Evolutionary conservation across 176 grass and related monocot genomes (phyloP).

Genomic region (Oryza officinalis): DNA sequence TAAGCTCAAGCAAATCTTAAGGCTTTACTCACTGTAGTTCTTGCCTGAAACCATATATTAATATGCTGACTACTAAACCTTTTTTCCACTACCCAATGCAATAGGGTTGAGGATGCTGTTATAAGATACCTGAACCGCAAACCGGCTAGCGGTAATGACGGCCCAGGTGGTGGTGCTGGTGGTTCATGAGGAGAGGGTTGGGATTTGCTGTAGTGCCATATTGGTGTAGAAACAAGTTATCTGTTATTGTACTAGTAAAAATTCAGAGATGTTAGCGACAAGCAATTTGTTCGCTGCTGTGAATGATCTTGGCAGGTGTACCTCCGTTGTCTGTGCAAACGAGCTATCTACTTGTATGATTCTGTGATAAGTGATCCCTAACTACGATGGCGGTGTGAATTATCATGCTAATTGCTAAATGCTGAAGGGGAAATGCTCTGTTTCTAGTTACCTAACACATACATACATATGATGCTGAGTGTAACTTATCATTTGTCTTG

Average conservation of each 20-base stretch:
- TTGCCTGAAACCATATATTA: background rate
- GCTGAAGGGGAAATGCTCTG: background rate
- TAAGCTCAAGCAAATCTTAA: slow-evolving; percentile 35
- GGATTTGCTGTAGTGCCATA: slow-evolving; percentile 23
- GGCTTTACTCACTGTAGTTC: background rate
- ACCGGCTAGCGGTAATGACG: slow-evolving; percentile 59
- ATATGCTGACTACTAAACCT: slow-evolving; percentile 41
- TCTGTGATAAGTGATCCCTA: slow-evolving; percentile 33
- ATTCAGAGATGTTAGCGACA: slow-evolving; percentile 28
- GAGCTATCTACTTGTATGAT: slow-evolving; percentile 30
- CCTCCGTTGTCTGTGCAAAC: slow-evolving; percentile 23
- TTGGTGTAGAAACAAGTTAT: slow-evolving; percentile 48
- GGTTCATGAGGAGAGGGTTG: slow-evolving; percentile 37
- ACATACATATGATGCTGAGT: slow-evolving; percentile 1
- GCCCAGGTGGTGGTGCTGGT: slow-evolving; percentile 52
- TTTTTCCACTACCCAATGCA: slow-evolving; percentile 2
- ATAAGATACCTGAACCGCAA: slow-evolving; percentile 95
- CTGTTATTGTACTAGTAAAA: slow-evolving; percentile 45
- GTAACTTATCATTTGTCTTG: background rate
- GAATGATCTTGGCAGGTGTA: slow-evolving; percentile 28
- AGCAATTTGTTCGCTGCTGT: slow-evolving; percentile 29
- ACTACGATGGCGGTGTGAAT: background rate
- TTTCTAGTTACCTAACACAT: background rate
- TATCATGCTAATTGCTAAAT: slow-evolving; percentile 35
- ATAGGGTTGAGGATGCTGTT: slow-evolving; percentile 94